Evolutionary conservation across 2,329 filamentous ascomycete species (phyloP).

Genomic region (Geosmithia flava): DNA sequence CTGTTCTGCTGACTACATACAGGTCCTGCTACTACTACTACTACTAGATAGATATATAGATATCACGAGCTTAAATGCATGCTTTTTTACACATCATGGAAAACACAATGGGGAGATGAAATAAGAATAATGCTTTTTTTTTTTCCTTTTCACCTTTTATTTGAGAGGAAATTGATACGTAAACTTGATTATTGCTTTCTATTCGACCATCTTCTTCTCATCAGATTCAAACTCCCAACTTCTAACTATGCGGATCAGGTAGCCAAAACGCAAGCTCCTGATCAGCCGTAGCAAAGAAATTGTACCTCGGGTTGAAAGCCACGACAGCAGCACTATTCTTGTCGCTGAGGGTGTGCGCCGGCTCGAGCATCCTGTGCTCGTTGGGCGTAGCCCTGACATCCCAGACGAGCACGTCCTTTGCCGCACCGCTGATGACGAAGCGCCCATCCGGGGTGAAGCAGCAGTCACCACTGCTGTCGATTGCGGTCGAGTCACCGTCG

Average conservation of each 20-base stretch:
- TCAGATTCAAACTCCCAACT: no score
- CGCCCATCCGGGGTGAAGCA: slow-evolving; percentile 85
- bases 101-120: no score
- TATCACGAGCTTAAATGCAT: neutral
- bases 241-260: slow-evolving; percentile 48
- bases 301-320: slow-evolving; percentile 82
- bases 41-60: neutral
- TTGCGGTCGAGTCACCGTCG: slow-evolving; percentile 18
- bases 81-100: no score
- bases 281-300: slow-evolving; percentile 84
- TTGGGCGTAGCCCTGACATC: slow-evolving; percentile 48
- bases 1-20: neutral
- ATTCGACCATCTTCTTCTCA: no score
- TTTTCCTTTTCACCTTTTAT: no score
- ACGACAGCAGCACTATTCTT: slow-evolving; percentile 61
- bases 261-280: slow-evolving; percentile 72
- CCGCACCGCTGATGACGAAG: slow-evolving; percentile 71
- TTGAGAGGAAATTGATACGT: no score
- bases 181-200: no score
- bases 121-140: no score
- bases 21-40: neutral
- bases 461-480: slow-evolving; percentile 61
- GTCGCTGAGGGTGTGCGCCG: slow-evolving; percentile 52
- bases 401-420: slow-evolving; percentile 73
- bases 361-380: slow-evolving; percentile 47